A percentile compares a stretch with the other conserved stretches of the same genome.
phyloP scores from a whole-genome alignment of 129 eudicot species.

The Helichrysum umbraculigerum region DNA sequence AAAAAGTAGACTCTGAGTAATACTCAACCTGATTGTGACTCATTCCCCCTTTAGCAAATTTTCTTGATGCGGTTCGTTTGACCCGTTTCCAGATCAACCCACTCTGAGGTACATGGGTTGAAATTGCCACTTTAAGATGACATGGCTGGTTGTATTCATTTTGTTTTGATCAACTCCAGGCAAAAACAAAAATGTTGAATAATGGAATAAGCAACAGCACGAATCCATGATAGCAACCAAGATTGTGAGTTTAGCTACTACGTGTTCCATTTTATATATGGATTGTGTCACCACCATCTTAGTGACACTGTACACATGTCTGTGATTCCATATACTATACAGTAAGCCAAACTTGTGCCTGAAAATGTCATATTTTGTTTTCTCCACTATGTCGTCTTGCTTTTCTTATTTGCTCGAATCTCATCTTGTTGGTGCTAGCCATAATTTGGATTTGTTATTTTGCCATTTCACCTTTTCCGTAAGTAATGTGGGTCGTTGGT shows the following conservation, averaged over 20 bases:
- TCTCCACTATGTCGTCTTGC: neutral
- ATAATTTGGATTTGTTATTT: neutral
- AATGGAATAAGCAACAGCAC: neutral
- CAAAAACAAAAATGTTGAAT: conserved; percentile 16
- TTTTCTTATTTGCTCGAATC: neutral
- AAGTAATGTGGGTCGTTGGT: neutral
- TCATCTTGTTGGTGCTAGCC: neutral
- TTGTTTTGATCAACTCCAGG: neutral
- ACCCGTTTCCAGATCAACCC: neutral
- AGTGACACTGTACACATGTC: neutral
- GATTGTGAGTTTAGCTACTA: neutral
- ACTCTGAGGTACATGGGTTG: neutral
- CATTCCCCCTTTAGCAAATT: neutral
- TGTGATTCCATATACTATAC: neutral
- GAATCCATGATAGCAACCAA: conserved; percentile 7
- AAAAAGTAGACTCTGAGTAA: neutral
- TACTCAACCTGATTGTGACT: neutral
- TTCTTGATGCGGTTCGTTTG: neutral
- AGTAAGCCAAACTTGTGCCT: neutral
- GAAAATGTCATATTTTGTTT: neutral
- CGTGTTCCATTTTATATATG: neutral
- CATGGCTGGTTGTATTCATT: conserved; percentile 1
- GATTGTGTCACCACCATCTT: neutral
- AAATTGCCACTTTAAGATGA: neutral
- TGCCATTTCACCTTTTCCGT: neutral